Evolutionary conservation across 2,329 filamentous ascomycete genomes (phyloP), one percentile per base, ranked within the genome.

Genomic region (Bisporella sp.): DNA sequence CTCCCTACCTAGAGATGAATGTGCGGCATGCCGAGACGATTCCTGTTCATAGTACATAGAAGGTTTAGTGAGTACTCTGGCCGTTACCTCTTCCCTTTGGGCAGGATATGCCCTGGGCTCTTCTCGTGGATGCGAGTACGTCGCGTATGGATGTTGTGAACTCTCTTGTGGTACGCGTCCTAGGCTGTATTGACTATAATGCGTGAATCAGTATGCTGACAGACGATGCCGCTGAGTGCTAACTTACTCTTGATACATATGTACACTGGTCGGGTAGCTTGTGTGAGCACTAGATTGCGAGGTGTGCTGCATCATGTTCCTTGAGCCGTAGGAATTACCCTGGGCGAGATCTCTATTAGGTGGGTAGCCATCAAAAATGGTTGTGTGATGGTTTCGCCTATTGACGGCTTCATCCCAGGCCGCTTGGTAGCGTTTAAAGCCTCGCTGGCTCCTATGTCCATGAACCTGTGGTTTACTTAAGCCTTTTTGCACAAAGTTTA

Each of bases 341-440:
- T 21, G 21, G 21, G 21, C 21, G 21, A 21, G 21, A 43, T 39
- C 48, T 30, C 47, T 55, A 29, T 44, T 12, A 48, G 37, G 21
- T 54, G 50, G 46, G 48, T 31, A 11, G 4, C 5, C 7, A 43
- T 21, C 41, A n/a, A 37, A 37, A n/a, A 37, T n/a, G 35, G 35
- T 37, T 9, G 35, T 9, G 35, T n/a, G 8, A 37, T 37, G 35
- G 35, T 61, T 55, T 45, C 54, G 58, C 46, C 64, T 56, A 31
- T 53, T 55, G 5, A 62, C 28, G 28, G 65, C 65, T 33, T 65
- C 56, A n/a, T 66, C 54, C 58, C 60, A 67, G n/a, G 65, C 64
- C 40, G 64, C 62, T 48, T 62, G 62, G 47, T 67, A 66, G 28
- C 65, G 59, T 46, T 62, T 61, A 48, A 65, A 64, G 12, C 64